phyloP scores from a whole-genome alignment of 2,329 filamentous ascomycete species.

The Paraphoma sp. region DNA sequence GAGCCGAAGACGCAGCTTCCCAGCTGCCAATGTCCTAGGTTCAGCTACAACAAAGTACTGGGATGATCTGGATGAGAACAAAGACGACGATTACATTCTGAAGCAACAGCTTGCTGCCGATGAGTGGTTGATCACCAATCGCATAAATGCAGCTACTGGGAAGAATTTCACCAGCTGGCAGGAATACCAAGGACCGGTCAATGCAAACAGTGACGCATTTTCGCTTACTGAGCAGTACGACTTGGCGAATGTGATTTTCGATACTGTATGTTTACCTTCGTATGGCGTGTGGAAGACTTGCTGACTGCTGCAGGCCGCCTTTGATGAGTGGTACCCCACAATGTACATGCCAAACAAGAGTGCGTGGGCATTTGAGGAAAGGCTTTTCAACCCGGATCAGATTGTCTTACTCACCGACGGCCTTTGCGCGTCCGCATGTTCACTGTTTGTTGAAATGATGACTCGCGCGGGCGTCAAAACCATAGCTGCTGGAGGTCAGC shows the following conservation, averaged over 20 bases:
- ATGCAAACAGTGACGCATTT: constrained; percentile 43
- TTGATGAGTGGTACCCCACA: constrained; percentile 8
- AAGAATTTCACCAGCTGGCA: constrained; percentile 50
- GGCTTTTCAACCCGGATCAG: constrained; percentile 22
- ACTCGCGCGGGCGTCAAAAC: constrained; percentile 57
- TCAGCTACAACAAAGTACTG: constrained; percentile 8
- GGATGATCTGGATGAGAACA: constrained; percentile 4
- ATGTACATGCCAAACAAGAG: constrained; percentile 1
- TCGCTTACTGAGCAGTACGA: constrained; percentile 31
- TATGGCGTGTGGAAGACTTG: not conserved
- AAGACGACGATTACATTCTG: not conserved
- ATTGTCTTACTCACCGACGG: constrained; percentile 58
- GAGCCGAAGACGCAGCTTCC: constrained; percentile 52
- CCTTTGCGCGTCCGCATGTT: constrained; percentile 63
- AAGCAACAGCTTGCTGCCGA: not conserved
- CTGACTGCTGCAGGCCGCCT: not conserved
- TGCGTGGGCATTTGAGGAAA: not conserved
- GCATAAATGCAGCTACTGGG: constrained; percentile 24
- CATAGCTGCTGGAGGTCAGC: constrained; percentile 64
- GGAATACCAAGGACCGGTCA: constrained; percentile 41
- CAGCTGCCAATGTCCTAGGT: constrained; percentile 29
- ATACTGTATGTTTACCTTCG: not conserved
- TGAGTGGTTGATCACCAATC: constrained; percentile 23
- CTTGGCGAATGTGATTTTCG: not conserved
- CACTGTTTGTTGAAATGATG: constrained; percentile 60